These are phyloP conservation scores for Cryptococcus maquisensis DNA, from an alignment of 1,284 basidiomycete species.

Conservation along the genomic window DNA sequence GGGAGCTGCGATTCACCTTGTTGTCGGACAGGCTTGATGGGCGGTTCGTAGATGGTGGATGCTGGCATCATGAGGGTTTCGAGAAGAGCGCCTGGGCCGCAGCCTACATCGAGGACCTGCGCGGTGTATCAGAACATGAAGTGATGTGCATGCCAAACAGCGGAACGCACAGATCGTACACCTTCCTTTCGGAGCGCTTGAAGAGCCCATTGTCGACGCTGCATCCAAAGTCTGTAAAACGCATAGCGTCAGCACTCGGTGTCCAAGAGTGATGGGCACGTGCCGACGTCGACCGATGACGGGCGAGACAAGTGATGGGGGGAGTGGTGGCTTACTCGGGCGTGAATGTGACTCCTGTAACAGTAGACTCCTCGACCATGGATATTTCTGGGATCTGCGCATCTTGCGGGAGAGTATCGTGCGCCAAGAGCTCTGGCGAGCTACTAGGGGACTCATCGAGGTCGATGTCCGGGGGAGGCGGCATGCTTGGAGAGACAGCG, in stretches of 20 bases:
- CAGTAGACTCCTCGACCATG: constrained; percentile 45
- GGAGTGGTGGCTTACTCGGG: constrained; percentile 37
- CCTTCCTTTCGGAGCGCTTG: constrained; percentile 40
- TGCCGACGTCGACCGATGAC: not conserved
- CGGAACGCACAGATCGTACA: constrained; percentile 34
- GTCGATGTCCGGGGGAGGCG: not conserved
- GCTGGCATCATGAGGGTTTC: constrained; percentile 42
- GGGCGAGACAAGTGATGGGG: not conserved
- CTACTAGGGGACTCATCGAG: not conserved
- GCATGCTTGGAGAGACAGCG: not conserved
- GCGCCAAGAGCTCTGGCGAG: constrained; percentile 16
- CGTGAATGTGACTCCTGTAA: constrained; percentile 45
- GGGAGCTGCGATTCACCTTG: constrained; percentile 10
- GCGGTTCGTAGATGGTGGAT: constrained; percentile 37
- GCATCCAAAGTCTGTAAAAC: constrained; percentile 41
- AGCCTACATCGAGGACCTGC: constrained; percentile 47
- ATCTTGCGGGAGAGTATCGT: constrained; percentile 12
- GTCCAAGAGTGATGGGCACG: not conserved
- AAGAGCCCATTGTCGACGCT: constrained; percentile 45
- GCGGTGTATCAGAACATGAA: not conserved
- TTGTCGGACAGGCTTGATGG: constrained; percentile 19
- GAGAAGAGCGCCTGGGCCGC: constrained; percentile 44
- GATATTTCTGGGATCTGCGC: constrained; percentile 34
- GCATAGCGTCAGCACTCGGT: not conserved
- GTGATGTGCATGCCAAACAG: not conserved